Conservation (phyloP, 2,329 filamentous ascomycete genomes). For the Didymella glomerata region DNA sequence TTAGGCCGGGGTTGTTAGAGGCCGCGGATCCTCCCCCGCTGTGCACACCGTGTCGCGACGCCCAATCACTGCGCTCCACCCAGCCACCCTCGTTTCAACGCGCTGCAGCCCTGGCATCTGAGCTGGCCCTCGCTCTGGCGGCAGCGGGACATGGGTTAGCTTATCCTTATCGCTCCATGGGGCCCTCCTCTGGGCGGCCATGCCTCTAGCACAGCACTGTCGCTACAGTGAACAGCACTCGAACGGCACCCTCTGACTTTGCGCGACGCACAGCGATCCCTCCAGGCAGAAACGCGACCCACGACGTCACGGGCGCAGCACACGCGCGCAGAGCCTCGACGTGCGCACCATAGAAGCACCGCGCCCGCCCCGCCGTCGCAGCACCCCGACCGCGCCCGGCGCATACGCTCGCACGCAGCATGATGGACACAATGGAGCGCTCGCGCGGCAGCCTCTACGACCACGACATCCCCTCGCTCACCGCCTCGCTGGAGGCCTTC, state of each 20-base stretch:
- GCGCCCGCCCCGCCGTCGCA: not conserved
- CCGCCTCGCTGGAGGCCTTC: constrained; percentile 51
- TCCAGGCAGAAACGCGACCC: constrained; percentile 1
- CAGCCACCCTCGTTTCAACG: constrained; percentile 22
- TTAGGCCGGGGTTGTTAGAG: not conserved
- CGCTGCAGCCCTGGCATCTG: constrained; percentile 21
- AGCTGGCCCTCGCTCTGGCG: constrained; percentile 18
- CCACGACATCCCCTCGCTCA: constrained; percentile 50
- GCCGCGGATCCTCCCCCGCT: constrained; percentile 15
- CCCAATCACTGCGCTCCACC: constrained; percentile 5
- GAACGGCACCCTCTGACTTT: not conserved
- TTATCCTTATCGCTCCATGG: constrained; percentile 18
- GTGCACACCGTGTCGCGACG: not conserved
- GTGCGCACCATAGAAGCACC: not conserved
- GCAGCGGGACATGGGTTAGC: constrained; percentile 15
- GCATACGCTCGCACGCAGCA: constrained; percentile 4
- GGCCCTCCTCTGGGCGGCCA: constrained; percentile 1
- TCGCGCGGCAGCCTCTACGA: constrained; percentile 49
- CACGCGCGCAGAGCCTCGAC: constrained; percentile 9
- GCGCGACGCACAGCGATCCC: not conserved
- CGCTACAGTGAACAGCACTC: constrained; percentile 6
- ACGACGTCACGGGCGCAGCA: constrained; percentile 14
- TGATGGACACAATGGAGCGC: constrained; percentile 40
- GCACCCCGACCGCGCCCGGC: not conserved
- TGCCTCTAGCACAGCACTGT: constrained; percentile 11